phyloP scores from a whole-genome alignment of 1,139 yeast genomes.

The Yamadazyma diddensiae region DNA sequence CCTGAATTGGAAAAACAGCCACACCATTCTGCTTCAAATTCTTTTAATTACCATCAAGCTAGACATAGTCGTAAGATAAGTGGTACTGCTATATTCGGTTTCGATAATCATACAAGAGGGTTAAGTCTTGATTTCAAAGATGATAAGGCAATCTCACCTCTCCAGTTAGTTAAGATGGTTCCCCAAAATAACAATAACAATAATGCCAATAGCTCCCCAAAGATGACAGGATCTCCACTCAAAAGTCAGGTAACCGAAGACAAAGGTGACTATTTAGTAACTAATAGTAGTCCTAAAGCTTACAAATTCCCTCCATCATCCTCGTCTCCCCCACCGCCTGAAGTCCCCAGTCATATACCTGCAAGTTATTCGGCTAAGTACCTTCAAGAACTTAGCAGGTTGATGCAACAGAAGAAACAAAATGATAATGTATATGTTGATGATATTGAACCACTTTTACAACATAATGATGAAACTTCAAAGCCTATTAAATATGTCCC shows the following conservation, averaged over 20 bases:
- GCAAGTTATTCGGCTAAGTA: constrained; percentile 43
- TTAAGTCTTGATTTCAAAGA: constrained; percentile 43
- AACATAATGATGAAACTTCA: constrained; percentile 3
- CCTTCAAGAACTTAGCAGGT: constrained; percentile 35
- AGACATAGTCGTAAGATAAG: constrained; percentile 41
- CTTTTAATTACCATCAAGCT: constrained; percentile 12
- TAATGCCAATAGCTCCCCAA: too few species aligned
- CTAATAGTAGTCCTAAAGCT: constrained; percentile 37
- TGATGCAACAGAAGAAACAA: constrained; percentile 5
- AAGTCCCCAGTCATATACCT: constrained; percentile 12
- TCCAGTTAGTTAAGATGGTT: constrained; percentile 26
- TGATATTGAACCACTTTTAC: constrained; percentile 40
- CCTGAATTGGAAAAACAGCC: constrained; percentile 9
- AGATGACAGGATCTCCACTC: constrained; percentile 11
- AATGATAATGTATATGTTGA: constrained; percentile 29
- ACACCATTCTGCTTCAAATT: constrained; percentile 13
- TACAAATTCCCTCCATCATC: constrained; percentile 49
- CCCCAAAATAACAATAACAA: constrained; percentile 3
- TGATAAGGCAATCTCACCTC: constrained; percentile 34
- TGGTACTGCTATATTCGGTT: constrained; percentile 68
- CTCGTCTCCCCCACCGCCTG: constrained; percentile 5
- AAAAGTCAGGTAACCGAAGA: constrained; percentile 17
- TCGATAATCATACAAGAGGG: constrained; percentile 51
- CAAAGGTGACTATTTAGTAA: constrained; percentile 41
- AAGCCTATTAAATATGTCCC: constrained; percentile 33